These are phyloP conservation scores for Pterocarpus macrocarpus DNA, from an alignment of 306 rosid species.

Conservation along the genomic window DNA sequence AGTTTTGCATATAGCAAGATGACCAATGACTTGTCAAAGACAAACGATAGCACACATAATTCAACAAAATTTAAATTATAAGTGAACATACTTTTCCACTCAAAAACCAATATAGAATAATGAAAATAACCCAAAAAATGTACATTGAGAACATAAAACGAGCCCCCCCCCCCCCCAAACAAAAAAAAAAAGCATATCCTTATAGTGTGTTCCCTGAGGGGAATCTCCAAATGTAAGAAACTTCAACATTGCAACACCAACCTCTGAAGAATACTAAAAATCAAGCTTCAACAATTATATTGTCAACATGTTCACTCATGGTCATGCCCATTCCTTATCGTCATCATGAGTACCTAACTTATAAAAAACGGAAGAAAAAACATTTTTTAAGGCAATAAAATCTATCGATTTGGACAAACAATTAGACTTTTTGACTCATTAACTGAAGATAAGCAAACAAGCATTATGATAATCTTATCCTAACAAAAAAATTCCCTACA, in stretches of 20 bases:
- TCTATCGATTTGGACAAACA: constrained; percentile 10
- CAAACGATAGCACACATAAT: not conserved
- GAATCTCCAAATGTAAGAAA: too few relatives aligned
- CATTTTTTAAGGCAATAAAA: not conserved
- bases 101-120: not conserved
- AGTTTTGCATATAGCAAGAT: constrained; percentile 25
- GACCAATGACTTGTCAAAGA: not conserved
- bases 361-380: not conserved
- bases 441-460: constrained; percentile 2
- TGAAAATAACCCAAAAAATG: not conserved
- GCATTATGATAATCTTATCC: not conserved
- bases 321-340: not conserved
- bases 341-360: not conserved
- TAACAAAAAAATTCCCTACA: not conserved
- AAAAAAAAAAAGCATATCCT: too few relatives aligned
- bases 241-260: too few relatives aligned
- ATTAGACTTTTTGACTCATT: constrained; percentile 8
- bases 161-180: not conserved
- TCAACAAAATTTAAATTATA: not conserved
- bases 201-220: too few relatives aligned
- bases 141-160: not conserved
- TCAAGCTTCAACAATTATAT: too few relatives aligned
- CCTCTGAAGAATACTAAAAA: too few relatives aligned
- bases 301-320: not conserved
- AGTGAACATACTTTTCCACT: not conserved